Conservation (phyloP, 257 asterid genomes). For the Oldenlandia corymbosa region DNA sequence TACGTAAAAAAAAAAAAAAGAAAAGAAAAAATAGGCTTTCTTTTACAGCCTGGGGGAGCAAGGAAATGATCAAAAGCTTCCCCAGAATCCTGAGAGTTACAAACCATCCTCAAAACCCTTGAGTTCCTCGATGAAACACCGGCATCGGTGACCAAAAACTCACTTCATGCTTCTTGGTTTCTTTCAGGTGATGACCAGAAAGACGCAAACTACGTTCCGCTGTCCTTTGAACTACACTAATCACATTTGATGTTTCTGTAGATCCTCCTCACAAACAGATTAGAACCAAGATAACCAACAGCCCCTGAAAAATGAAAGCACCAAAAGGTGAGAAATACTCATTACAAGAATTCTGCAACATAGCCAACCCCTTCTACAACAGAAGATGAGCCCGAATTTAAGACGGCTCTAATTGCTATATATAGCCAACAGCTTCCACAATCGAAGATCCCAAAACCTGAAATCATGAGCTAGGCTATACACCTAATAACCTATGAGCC, state of each 20-base stretch:
- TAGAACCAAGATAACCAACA: conserved; percentile 86
- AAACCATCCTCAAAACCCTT: conserved; percentile 24
- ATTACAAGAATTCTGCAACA: too few relatives aligned
- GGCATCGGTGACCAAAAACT: conserved; percentile 12
- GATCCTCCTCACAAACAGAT: conserved; percentile 89
- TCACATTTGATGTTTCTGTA: conserved; percentile 94
- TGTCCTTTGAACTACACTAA: conserved; percentile 22
- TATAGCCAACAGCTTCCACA: neutral
- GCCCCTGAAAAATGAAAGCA: conserved; percentile 57
- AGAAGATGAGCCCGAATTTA: too few relatives aligned
- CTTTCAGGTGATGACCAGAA: conserved; percentile 3
- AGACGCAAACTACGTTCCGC: conserved; percentile 14
- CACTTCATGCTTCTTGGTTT: conserved; percentile 6
- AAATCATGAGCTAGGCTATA: too few relatives aligned
- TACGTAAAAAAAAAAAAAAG: conserved; percentile 14
- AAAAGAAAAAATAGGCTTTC: too few relatives aligned
- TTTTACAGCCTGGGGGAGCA: conserved; percentile 30
- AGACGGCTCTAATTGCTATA: too few relatives aligned
- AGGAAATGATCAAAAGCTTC: conserved; percentile 24
- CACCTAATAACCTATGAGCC: too few relatives aligned
- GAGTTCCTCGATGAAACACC: conserved; percentile 10
- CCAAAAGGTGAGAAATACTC: too few relatives aligned
- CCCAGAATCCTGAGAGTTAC: conserved; percentile 28
- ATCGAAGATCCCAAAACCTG: too few relatives aligned
- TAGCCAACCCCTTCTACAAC: too few relatives aligned